phyloP scores from a whole-genome alignment of 371 early-diverging fungal genomes.

The Coemansia sp. region DNA sequence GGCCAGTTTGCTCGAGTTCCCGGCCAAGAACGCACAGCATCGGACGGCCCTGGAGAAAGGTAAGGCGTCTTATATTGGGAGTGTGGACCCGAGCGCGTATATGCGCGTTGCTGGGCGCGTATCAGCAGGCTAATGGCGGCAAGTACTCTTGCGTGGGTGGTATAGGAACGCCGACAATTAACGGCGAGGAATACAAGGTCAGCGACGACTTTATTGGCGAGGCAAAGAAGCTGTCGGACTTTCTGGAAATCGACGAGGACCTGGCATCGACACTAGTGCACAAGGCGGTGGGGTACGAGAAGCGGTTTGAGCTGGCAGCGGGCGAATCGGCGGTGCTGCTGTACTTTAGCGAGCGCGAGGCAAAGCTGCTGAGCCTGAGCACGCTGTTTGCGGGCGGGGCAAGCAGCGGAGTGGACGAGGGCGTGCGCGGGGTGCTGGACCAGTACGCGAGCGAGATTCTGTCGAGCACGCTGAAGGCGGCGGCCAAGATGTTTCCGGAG shows the following conservation, averaged over 20 bases:
- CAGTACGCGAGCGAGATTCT: constrained; percentile 55
- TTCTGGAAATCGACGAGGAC: constrained; percentile 78
- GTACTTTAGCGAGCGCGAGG: constrained; percentile 71
- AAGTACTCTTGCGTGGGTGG: background rate
- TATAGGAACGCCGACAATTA: constrained; percentile 53
- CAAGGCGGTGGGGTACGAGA: constrained; percentile 57
- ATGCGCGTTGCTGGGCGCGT: no score
- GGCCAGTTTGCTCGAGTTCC: constrained; percentile 47
- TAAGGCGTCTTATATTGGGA: constrained; percentile 15
- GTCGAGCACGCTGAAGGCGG: constrained; percentile 35
- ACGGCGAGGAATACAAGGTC: constrained; percentile 57
- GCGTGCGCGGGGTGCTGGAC: constrained; percentile 51
- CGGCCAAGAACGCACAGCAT: constrained; percentile 55
- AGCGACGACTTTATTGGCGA: constrained; percentile 70
- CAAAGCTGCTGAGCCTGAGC: constrained; percentile 62
- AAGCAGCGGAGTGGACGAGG: constrained; percentile 52
- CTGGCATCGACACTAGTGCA: constrained; percentile 73
- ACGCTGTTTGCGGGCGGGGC: constrained; percentile 62
- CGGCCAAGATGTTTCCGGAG: constrained; percentile 45
- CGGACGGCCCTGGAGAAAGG: constrained; percentile 57
- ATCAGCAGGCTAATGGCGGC: no score
- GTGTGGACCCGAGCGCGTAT: background rate
- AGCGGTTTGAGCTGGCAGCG: constrained; percentile 58
- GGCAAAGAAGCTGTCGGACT: constrained; percentile 71
- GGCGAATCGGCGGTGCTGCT: constrained; percentile 69